Base-by-base conservation (phyloP, 441 rosid genomes). In the Omphalea diandra region DNA sequence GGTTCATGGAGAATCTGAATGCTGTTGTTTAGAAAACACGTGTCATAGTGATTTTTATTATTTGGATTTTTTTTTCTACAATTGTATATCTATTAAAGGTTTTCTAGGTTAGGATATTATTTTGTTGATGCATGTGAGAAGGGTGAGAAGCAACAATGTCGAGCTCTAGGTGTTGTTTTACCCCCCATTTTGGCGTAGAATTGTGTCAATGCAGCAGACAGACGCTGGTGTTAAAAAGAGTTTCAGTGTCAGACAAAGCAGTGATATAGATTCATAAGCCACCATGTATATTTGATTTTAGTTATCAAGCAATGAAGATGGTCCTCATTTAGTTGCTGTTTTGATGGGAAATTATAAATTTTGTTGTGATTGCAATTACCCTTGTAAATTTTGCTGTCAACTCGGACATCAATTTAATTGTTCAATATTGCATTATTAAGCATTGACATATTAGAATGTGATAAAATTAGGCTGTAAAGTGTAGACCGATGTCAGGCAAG, bases 1-100 rank as follows among this genome's bases (percentile, higher is more conserved):
- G 88, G 85, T 9, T 76, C 87, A 5, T 84, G 83, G 82, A 72
- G 74, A 74, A 59, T 35, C 40, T 81, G 70, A 78, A 64, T 36
- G 29, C 9, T 29, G 29, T 33, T 47, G 43, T 74, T 46, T 12
- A 36, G 56, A 55, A 65, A 47, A 65, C 74, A 12, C 7, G 35
- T 63, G 46, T 59, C 55, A 22, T 18, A 20, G 9, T n/a, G 40
- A 62, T 41, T 44, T 61, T 76, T 58, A 29, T 49, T 15, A 47
- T 73, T 26, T 41, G 43, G 63, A n/a, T 29, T 7, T 2, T 36
- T 17, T 18, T 8, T 36, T 9, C 36, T n/a, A n/a, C n/a, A n/a
- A n/a, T n/a, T n/a, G n/a, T n/a, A n/a, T n/a, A n/a, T n/a, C 40
- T 44, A 6, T 33, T 50, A 1, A 9, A 20, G 27, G 36, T 69